phyloP scores from a whole-genome alignment of 192 early-diverging fungal genomes.

The Glomus cerebriforme region DNA sequence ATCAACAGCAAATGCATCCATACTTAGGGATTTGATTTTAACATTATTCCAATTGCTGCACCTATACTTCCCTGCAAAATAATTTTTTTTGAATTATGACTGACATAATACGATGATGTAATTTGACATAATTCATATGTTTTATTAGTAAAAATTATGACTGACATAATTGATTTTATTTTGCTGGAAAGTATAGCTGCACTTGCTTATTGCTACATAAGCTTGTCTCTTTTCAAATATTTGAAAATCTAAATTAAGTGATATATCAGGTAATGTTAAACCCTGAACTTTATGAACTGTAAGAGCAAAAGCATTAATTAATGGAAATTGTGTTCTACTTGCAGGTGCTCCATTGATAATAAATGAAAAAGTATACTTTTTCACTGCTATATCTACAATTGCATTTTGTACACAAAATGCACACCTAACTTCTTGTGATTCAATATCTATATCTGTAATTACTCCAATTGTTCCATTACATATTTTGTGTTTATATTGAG shows the following conservation, averaged over 20 bases:
- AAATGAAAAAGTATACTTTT: neutral
- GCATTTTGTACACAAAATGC: too few species aligned
- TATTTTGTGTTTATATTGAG: neutral
- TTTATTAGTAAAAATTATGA: too few species aligned
- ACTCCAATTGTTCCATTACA: neutral
- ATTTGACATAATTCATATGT: too few species aligned
- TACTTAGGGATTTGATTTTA: conserved; percentile 36
- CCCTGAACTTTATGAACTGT: neutral
- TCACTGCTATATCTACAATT: too few species aligned
- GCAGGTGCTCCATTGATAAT: neutral
- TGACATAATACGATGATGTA: too few species aligned
- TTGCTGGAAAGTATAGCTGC: too few species aligned
- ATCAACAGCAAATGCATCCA: neutral
- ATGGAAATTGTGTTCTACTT: neutral
- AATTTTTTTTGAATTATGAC: too few species aligned
- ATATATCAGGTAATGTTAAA: neutral
- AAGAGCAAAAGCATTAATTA: conserved; percentile 10
- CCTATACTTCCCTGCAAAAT: too few species aligned
- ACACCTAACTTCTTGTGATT: too few species aligned
- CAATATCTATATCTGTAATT: neutral
- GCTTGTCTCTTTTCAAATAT: neutral
- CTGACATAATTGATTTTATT: too few species aligned
- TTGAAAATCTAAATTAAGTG: neutral
- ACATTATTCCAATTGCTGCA: conserved; percentile 3
- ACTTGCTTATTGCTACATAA: neutral